These are phyloP conservation scores for Aspergillus ochraceoroseus DNA, from an alignment of 2,329 filamentous ascomycete genomes.

Conservation along the genomic window DNA sequence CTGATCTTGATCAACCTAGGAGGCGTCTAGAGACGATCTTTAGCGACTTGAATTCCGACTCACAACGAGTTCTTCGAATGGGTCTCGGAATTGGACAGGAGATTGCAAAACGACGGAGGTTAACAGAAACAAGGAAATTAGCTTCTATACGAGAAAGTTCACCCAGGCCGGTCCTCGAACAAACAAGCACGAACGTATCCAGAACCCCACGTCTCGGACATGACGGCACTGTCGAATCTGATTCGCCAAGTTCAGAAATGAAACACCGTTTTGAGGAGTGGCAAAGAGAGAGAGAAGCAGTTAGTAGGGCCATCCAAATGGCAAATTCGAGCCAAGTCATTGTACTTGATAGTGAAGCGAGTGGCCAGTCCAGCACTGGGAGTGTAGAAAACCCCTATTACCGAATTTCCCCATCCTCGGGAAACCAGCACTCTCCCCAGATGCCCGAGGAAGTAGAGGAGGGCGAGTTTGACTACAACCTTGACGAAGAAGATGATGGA, in stretches of 20 bases:
- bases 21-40: slow-evolving; percentile 36
- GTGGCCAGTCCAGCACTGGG: slow-evolving; percentile 13
- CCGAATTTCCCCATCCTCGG: background rate
- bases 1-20: slow-evolving; percentile 23
- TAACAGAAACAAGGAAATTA: slow-evolving; percentile 14
- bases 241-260: slow-evolving; percentile 24
- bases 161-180: slow-evolving; percentile 1
- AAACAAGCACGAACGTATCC: slow-evolving; percentile 9
- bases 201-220: slow-evolving; percentile 11
- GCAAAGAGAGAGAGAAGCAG: slow-evolving; percentile 44
- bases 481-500: slow-evolving; percentile 28
- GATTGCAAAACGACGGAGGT: slow-evolving; percentile 36
- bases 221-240: slow-evolving; percentile 1
- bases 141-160: background rate
- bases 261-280: slow-evolving; percentile 39
- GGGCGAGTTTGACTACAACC: background rate
- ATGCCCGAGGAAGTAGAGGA: too few relatives aligned
- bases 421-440: background rate
- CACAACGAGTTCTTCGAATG: slow-evolving; percentile 39
- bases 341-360: slow-evolving; percentile 42
- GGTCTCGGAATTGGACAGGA: slow-evolving; percentile 43
- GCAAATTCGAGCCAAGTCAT: slow-evolving; percentile 44
- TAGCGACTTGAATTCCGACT: slow-evolving; percentile 35
- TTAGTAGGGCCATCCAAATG: slow-evolving; percentile 43
- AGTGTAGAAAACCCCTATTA: slow-evolving; percentile 1